phyloP scores from a whole-genome alignment of 2,329 filamentous ascomycete genomes.

The Cercospora zeina region DNA sequence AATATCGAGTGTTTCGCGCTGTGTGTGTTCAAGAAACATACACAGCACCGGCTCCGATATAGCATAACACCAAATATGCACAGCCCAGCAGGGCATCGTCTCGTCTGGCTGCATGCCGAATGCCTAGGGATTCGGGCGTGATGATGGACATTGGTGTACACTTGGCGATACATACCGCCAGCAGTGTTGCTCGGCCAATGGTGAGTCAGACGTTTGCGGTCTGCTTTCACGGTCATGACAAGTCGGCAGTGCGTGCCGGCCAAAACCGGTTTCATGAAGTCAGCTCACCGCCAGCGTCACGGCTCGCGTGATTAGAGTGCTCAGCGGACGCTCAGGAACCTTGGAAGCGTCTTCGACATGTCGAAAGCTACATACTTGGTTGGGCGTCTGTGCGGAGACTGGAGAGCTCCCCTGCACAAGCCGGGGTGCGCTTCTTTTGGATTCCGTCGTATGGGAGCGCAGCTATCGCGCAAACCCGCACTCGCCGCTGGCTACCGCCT shows the following conservation, averaged over 20 bases:
- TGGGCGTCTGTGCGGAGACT: neutral
- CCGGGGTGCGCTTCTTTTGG: neutral
- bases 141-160: neutral
- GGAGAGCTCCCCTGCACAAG: constrained; percentile 9
- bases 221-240: constrained; percentile 3
- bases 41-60: constrained; percentile 1
- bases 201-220: constrained; percentile 10
- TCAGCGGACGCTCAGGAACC: constrained; percentile 2
- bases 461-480: neutral
- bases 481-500: constrained; percentile 7
- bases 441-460: neutral
- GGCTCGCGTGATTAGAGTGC: neutral
- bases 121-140: constrained; percentile 2
- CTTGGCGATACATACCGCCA: neutral
- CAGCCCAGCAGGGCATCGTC: constrained; percentile 8
- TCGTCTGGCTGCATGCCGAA: constrained; percentile 20
- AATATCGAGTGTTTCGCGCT: neutral
- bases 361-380: neutral
- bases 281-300: constrained; percentile 5
- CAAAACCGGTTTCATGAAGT: neutral
- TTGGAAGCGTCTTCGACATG: neutral
- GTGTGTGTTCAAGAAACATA: neutral
- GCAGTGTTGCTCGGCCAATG: constrained; percentile 8
- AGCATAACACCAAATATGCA: constrained; percentile 1
- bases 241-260: constrained; percentile 10